These are phyloP conservation scores for Debaryomyces sp. DNA, from an alignment of 1,139 yeast species.

Conservation along the genomic window DNA sequence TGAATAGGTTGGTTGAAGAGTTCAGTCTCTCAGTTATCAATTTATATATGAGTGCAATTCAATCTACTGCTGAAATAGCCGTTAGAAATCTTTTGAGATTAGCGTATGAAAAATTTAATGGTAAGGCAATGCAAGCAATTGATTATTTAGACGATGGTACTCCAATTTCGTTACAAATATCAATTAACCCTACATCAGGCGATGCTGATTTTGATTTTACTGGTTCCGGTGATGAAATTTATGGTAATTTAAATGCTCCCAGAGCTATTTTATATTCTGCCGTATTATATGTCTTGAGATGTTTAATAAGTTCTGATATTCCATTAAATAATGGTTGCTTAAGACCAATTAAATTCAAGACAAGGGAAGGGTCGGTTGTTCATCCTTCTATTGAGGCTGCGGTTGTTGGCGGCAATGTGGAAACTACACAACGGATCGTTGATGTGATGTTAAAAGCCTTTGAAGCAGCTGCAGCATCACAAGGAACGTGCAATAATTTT, in stretches of 20 bases:
- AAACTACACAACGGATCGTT: conserved; percentile 81
- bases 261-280: conserved; percentile 82
- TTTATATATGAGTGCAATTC: conserved; percentile 47
- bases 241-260: conserved; percentile 49
- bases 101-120: conserved; percentile 40
- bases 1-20: conserved; percentile 33
- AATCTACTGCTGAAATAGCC: conserved; percentile 44
- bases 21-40: conserved; percentile 37
- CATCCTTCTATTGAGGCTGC: conserved; percentile 79
- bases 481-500: conserved; percentile 53
- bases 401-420: conserved; percentile 88
- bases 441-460: conserved; percentile 80
- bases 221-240: conserved; percentile 45
- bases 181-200: conserved; percentile 37
- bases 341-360: conserved; percentile 63
- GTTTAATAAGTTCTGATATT: conserved; percentile 73
- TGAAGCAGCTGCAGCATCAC: conserved; percentile 65
- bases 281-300: conserved; percentile 73
- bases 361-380: conserved; percentile 70
- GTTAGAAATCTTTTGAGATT: conserved; percentile 41
- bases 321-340: conserved; percentile 88
- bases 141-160: conserved; percentile 52
- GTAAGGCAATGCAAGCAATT: conserved; percentile 33
- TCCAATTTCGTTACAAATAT: conserved; percentile 37
- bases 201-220: conserved; percentile 45